Conservation (phyloP, 805 yeast genomes). For the Pichia heedii region DNA sequence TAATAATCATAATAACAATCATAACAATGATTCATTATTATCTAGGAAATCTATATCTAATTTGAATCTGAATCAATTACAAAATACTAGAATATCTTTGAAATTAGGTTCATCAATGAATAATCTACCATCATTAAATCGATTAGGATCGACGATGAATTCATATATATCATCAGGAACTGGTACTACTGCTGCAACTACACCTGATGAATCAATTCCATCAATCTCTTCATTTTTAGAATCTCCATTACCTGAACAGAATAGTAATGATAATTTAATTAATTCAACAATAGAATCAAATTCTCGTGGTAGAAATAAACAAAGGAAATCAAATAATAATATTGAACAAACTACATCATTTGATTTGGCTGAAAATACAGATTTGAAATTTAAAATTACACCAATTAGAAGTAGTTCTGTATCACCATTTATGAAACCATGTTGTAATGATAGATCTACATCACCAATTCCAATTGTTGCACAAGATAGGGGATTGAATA, state of each 20-base stretch:
- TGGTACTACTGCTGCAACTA: not conserved
- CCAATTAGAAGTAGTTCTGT: constrained; percentile 23
- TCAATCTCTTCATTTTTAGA: constrained; percentile 6
- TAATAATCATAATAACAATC: not conserved
- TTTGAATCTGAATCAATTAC: not conserved
- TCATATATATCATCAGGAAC: not conserved
- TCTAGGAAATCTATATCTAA: too few relatives aligned
- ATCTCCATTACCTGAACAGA: not conserved
- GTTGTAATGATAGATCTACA: constrained; percentile 8
- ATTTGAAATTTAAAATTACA: constrained; percentile 22
- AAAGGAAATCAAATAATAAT: not conserved
- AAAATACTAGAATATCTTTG: constrained; percentile 3
- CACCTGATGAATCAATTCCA: constrained; percentile 2
- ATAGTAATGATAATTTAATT: not conserved
- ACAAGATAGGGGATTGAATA: constrained; percentile 5
- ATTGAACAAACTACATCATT: not conserved
- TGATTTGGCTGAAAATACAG: constrained; percentile 16
- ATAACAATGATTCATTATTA: too few relatives aligned
- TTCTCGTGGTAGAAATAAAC: not conserved
- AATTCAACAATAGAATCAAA: not conserved
- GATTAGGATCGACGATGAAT: too few relatives aligned
- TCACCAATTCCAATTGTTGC: constrained; percentile 9
- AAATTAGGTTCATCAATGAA: constrained; percentile 1
- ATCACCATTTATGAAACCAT: constrained; percentile 13
- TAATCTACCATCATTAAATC: not conserved